phyloP scores from a whole-genome alignment of 352 stramenopile genomes.

The Pythium scleroteichum region DNA sequence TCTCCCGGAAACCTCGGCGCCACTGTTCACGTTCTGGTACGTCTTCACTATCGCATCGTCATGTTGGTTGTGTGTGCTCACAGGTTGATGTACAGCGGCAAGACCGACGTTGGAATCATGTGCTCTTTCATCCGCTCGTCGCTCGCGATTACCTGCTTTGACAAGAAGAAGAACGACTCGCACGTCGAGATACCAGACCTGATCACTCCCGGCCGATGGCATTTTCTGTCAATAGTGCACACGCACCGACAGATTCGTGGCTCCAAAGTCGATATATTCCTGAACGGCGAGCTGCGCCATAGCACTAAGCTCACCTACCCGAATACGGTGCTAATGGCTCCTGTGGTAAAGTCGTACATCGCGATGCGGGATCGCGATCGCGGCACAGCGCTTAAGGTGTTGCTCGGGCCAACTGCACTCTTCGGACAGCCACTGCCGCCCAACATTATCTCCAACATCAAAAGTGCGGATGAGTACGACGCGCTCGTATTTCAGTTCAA shows the following conservation, averaged over 20 bases:
- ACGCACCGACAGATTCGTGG: slow-evolving; percentile 83
- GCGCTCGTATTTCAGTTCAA: slow-evolving; percentile 50
- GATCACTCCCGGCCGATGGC: slow-evolving; percentile 66
- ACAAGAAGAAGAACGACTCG: slow-evolving; percentile 87
- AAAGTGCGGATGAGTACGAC: slow-evolving; percentile 44
- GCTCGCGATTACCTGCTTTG: slow-evolving; percentile 78
- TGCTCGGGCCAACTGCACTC: slow-evolving; percentile 56
- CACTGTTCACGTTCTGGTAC: slow-evolving; percentile 81
- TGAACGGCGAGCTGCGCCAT: slow-evolving; percentile 74
- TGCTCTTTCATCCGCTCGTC: slow-evolving; percentile 78
- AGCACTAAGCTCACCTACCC: slow-evolving; percentile 77
- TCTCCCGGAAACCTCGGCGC: slow-evolving; percentile 63
- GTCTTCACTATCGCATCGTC: not conserved
- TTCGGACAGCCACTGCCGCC: slow-evolving; percentile 37
- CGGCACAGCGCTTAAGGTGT: slow-evolving; percentile 52
- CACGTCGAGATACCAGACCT: slow-evolving; percentile 73
- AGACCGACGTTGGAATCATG: slow-evolving; percentile 75
- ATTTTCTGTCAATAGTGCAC: slow-evolving; percentile 84
- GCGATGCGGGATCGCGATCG: slow-evolving; percentile 77
- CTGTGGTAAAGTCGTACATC: slow-evolving; percentile 77
- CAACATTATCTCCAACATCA: slow-evolving; percentile 37
- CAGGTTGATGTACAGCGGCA: slow-evolving; percentile 36
- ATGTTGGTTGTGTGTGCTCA: slow-evolving; percentile 8
- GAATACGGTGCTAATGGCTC: slow-evolving; percentile 72
- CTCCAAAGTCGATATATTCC: slow-evolving; percentile 81